Conservation (phyloP, 2,329 filamentous ascomycete genomes). For the Lasiodiplodia hormozganensis region DNA sequence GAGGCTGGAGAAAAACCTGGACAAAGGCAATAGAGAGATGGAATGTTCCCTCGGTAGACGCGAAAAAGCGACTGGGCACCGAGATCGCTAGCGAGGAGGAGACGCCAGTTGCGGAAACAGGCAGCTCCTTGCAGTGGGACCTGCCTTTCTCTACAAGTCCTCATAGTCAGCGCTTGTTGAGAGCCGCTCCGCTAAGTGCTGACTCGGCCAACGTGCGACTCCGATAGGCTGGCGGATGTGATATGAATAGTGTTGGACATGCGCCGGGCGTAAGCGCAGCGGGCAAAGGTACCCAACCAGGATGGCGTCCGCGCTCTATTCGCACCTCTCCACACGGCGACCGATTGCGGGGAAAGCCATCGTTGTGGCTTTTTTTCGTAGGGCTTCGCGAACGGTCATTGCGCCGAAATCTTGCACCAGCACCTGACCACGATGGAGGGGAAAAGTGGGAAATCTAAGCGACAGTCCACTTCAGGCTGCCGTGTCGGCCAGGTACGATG, state of each 20-base stretch:
- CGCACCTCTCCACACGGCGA: constrained; percentile 2
- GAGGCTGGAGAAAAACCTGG: not conserved
- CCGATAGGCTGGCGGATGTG: constrained; percentile 14
- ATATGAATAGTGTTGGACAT: constrained; percentile 7
- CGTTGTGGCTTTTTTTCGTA: constrained; percentile 1
- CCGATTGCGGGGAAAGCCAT: constrained; percentile 13
- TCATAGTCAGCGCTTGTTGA: constrained; percentile 1
- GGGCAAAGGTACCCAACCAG: not conserved
- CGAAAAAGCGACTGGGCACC: constrained; percentile 9
- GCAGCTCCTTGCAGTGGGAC: constrained; percentile 1
- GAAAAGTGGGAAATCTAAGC: constrained; percentile 11
- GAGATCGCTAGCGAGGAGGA: not conserved
- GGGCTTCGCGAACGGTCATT: constrained; percentile 19
- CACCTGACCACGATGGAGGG: constrained; percentile 12
- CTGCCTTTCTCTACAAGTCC: constrained; percentile 18
- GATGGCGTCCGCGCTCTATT: not conserved
- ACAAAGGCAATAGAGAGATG: not conserved
- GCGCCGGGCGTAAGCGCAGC: constrained; percentile 15
- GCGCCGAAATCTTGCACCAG: not conserved
- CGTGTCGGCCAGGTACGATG: constrained; percentile 10
- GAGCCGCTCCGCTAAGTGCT: constrained; percentile 11
- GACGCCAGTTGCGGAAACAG: not conserved
- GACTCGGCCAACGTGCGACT: not conserved
- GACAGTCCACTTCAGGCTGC: not conserved
- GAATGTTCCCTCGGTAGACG: not conserved